A percentile compares a stretch with the other conserved stretches of the same genome.
phyloP scores from a whole-genome alignment of 345 rosid genomes.

The Anastatica hierochuntica region DNA sequence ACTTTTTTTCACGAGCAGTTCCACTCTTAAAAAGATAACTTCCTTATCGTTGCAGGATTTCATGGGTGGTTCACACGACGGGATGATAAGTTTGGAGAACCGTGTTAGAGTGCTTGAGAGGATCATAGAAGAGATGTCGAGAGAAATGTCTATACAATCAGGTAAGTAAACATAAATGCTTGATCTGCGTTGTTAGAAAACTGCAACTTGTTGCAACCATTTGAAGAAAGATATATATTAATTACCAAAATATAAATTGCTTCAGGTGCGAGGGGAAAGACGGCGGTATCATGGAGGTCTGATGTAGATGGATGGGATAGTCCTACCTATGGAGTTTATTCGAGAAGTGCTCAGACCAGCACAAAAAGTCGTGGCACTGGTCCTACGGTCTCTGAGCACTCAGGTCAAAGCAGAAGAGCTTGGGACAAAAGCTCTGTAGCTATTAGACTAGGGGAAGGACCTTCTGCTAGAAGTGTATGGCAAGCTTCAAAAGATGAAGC shows the following conservation, averaged over 20 bases:
- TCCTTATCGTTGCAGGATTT: slow-evolving; percentile 52
- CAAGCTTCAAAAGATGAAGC: slow-evolving; percentile 99
- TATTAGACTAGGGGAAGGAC: slow-evolving; percentile 83
- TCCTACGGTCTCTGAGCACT: slow-evolving; percentile 40
- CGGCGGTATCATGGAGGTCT: slow-evolving; percentile 49
- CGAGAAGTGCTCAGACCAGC: slow-evolving; percentile 51
- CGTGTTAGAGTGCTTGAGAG: slow-evolving; percentile 95
- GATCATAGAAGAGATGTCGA: slow-evolving; percentile 80
- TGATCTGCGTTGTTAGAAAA: no score
- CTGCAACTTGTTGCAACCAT: no score
- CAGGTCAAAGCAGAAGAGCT: slow-evolving; percentile 57
- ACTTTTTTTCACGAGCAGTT: slow-evolving; percentile 18
- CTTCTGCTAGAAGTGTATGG: slow-evolving; percentile 98
- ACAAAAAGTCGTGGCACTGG: slow-evolving; percentile 51
- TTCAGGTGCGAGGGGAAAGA: slow-evolving; percentile 62
- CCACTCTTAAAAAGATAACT: slow-evolving; percentile 12
- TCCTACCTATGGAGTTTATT: slow-evolving; percentile 42
- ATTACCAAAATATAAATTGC: no score
- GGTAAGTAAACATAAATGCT: no score
- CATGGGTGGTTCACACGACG: slow-evolving; percentile 95
- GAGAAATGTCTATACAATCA: slow-evolving; percentile 69
- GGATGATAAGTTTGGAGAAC: slow-evolving; percentile 79
- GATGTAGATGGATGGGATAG: slow-evolving; percentile 68
- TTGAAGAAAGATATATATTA: no score
- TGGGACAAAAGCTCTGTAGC: slow-evolving; percentile 79